Evolutionary conservation across 2,329 filamentous ascomycete species (phyloP).

Genomic region (Albifimbria verrucaria): DNA sequence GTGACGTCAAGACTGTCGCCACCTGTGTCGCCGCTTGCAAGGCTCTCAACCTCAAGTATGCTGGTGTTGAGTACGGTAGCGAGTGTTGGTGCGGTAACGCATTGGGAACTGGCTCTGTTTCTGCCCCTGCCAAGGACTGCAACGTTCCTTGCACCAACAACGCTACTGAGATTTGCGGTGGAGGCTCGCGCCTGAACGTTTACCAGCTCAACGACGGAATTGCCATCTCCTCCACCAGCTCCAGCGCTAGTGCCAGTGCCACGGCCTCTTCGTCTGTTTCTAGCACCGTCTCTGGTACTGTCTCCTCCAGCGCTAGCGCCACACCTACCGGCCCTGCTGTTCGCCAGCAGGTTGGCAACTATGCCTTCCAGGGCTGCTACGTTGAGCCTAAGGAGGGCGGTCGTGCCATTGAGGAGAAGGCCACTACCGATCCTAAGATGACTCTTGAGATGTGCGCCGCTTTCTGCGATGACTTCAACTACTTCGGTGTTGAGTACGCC

Average conservation of each 20-base stretch:
- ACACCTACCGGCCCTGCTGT: slow-evolving; percentile 1
- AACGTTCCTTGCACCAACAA: slow-evolving; percentile 33
- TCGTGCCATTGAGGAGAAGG: neutral
- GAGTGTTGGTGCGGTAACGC: slow-evolving; percentile 36
- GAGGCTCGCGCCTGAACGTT: slow-evolving; percentile 28
- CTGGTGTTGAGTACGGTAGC: slow-evolving; percentile 36
- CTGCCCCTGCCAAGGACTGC: slow-evolving; percentile 27
- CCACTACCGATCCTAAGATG: slow-evolving; percentile 12
- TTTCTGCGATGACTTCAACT: slow-evolving; percentile 27
- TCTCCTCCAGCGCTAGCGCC: neutral
- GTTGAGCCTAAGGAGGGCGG: neutral
- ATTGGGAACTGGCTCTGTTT: slow-evolving; percentile 21
- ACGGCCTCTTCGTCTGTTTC: neutral
- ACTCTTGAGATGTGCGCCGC: slow-evolving; percentile 24
- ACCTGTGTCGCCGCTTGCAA: slow-evolving; percentile 30
- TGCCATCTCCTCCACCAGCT: neutral
- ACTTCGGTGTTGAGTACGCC: slow-evolving; percentile 32
- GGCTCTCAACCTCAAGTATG: slow-evolving; percentile 21
- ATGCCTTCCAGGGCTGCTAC: slow-evolving; percentile 1
- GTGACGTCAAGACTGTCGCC: slow-evolving; percentile 26
- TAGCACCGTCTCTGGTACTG: neutral
- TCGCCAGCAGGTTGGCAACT: neutral
- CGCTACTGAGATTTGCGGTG: slow-evolving; percentile 33
- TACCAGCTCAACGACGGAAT: slow-evolving; percentile 21
- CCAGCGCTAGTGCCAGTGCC: slow-evolving; percentile 1